Conservation (phyloP, 2,329 filamentous ascomycete genomes). For the Cadophora luteo-olivacea region DNA sequence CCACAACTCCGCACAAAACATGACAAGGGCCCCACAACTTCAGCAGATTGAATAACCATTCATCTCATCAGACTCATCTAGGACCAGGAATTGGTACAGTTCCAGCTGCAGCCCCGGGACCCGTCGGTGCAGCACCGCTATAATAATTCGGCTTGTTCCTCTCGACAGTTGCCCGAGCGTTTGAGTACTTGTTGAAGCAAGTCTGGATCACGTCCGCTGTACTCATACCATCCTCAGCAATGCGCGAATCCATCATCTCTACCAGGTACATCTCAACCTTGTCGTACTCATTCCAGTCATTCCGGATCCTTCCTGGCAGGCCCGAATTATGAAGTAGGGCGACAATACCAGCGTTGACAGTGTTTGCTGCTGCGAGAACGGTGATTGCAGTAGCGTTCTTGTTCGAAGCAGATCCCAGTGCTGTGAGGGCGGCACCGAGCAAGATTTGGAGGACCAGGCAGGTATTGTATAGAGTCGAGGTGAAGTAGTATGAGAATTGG, state of each 20-base stretch:
- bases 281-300: conserved; percentile 33
- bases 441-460: conserved; percentile 34
- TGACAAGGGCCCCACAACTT: neutral
- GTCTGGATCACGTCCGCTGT: conserved; percentile 28
- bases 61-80: neutral
- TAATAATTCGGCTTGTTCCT: conserved; percentile 34
- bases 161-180: conserved; percentile 31
- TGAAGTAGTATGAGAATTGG: conserved; percentile 30
- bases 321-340: conserved; percentile 35
- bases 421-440: conserved; percentile 32
- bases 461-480: conserved; percentile 28
- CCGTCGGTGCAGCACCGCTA: conserved; percentile 17
- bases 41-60: neutral
- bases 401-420: conserved; percentile 20
- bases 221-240: conserved; percentile 26
- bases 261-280: conserved; percentile 32
- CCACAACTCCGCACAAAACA: neutral
- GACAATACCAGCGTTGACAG: conserved; percentile 33
- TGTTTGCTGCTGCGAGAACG: conserved; percentile 35
- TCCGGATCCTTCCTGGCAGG: conserved; percentile 27
- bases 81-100: neutral
- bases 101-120: conserved; percentile 1
- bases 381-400: conserved; percentile 30
- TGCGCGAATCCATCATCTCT: conserved; percentile 29
- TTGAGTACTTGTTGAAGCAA: conserved; percentile 25